Base-by-base conservation (phyloP, 2,329 filamentous ascomycete species). In the Venturia nashicola region DNA sequence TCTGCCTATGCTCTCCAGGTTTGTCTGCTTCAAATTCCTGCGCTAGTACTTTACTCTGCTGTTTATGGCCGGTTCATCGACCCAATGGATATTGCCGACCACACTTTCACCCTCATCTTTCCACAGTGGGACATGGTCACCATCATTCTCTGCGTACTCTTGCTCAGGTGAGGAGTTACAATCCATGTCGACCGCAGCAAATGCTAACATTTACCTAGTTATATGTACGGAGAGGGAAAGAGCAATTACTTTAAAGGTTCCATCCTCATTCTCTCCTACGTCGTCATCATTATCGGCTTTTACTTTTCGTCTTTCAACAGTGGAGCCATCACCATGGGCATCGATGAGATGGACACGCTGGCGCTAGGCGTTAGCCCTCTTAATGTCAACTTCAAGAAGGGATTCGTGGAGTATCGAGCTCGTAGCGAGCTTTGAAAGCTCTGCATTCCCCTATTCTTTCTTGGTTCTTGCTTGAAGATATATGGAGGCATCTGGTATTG, bases 231-330 rank as follows among this genome's bases (percentile, higher is more conserved):
- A 61, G 94, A 99, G 77, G 94, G 94, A 48, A 99, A 99, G 84
- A 97, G 92, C 80, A 99, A 99, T 76, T 99, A 99, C 76, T 99
- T 99, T 85, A 99, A 99, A 79, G 94, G 94, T 61, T 96, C 90
- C 68, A 97, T 97, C 69, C 81, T 99, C 62, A 86, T 97, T 67
- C 79, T 99, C 61, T 94, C 90, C 42, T 99, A 99, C 74, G 76
- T 97, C 32, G 94, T 97, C 36, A 91, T 99, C 60, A 80, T 97
- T 36, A 84, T 90, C 55, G 94, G 94, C 1, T 99, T 95, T 79
- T 97, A 91, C 76, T 88, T 96, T 65, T 91, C 90, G 62, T 83
- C 84, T 32, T 88, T 82, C 48, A 59, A 65, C 39, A 66, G 40
- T 34, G 42, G 46, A 34, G 63, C 20, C 42, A 27, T 27, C 14